These are phyloP conservation scores for Candida neerlandica DNA, from an alignment of 1,139 yeast genomes.

Conservation along the genomic window DNA sequence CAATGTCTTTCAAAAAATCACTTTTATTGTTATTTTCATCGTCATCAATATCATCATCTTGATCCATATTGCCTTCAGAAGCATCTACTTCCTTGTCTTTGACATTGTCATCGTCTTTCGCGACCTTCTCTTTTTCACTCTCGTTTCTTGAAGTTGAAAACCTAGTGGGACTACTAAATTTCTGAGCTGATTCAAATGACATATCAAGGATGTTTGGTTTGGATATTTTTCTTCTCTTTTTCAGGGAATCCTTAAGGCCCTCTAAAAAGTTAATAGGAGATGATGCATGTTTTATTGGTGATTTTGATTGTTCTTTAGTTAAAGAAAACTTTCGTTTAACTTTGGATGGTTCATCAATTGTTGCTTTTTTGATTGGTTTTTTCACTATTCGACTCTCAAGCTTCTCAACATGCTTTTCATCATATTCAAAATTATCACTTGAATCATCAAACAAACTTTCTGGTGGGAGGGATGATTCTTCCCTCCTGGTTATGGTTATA, in stretches of 20 bases:
- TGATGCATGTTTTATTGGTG: neutral
- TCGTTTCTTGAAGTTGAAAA: neutral
- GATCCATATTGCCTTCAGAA: no score
- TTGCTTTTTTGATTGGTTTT: conserved; percentile 3
- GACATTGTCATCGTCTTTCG: neutral
- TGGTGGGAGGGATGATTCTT: conserved; percentile 1
- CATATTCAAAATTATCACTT: conserved; percentile 13
- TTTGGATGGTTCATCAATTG: neutral
- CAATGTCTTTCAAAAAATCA: neutral
- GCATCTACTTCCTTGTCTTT: neutral
- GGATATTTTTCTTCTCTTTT: conserved; percentile 7
- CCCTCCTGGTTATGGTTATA: conserved; percentile 5
- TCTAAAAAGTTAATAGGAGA: conserved; percentile 13
- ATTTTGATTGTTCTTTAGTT: neutral
- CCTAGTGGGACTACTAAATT: neutral
- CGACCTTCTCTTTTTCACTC: neutral
- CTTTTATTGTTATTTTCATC: neutral
- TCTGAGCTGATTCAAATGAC: conserved; percentile 14
- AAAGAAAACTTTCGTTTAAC: neutral
- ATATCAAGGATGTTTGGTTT: conserved; percentile 18
- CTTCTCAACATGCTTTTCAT: conserved; percentile 14
- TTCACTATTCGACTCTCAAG: conserved; percentile 11
- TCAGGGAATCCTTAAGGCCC: neutral
- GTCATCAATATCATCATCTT: no score
- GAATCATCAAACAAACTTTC: conserved; percentile 11